phyloP scores from a whole-genome alignment of 2,329 filamentous ascomycete genomes.

The Scedosporium minutisporum region DNA sequence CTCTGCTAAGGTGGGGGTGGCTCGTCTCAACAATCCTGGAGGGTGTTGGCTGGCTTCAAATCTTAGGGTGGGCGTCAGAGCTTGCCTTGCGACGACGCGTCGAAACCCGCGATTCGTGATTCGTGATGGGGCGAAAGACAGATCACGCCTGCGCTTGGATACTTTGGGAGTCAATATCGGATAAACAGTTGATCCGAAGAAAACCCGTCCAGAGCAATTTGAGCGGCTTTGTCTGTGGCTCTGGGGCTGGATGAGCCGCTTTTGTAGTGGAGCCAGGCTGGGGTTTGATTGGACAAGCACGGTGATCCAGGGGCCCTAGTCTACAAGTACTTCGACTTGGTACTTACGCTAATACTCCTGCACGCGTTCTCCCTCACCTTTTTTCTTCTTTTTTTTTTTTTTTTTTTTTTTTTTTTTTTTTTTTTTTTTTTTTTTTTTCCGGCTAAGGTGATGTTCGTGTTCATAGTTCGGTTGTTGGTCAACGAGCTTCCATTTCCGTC shows the following conservation, averaged over 20 bases:
- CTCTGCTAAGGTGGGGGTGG: background rate
- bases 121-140: background rate
- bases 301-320: background rate
- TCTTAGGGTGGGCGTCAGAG: conserved; percentile 1
- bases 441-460: too few species aligned
- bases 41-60: background rate
- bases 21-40: conserved; percentile 10
- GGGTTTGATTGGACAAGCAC: background rate
- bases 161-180: background rate
- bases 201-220: background rate
- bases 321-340: background rate
- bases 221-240: background rate
- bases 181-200: background rate
- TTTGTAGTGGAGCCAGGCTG: background rate
- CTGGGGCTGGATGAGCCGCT: background rate
- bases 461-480: too few species aligned
- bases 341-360: too few species aligned
- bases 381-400: too few species aligned
- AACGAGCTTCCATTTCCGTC: too few species aligned
- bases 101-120: background rate
- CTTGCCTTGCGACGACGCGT: background rate
- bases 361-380: too few species aligned
- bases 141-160: background rate
- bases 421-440: too few species aligned
- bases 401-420: too few species aligned